Evolutionary conservation across 169 alveolate genomes (phyloP).

Genomic region (Babesia ovata): DNA sequence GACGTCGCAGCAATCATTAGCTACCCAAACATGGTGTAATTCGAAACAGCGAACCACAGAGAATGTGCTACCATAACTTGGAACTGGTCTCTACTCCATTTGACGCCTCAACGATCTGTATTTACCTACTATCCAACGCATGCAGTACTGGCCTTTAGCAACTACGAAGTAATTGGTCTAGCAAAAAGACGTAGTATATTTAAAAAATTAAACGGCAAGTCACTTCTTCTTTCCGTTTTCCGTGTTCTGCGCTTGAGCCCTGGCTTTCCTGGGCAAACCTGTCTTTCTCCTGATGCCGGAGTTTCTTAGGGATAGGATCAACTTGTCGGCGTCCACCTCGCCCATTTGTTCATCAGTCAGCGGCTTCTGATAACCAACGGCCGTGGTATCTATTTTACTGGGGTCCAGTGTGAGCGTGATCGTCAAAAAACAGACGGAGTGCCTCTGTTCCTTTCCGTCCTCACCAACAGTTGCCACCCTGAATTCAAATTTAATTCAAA

Average conservation of each 20-base stretch:
- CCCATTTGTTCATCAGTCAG: constrained; percentile 45
- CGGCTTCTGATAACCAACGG: constrained; percentile 66
- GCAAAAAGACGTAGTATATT: not conserved
- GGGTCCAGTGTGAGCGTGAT: constrained; percentile 59
- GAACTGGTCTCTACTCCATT: too few species aligned
- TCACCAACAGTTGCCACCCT: not conserved
- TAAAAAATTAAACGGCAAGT: constrained; percentile 1
- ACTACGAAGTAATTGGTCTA: too few species aligned
- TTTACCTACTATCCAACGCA: too few species aligned
- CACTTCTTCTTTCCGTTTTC: constrained; percentile 15
- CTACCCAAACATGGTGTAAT: too few species aligned
- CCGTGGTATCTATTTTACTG: constrained; percentile 36
- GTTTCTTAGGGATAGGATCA: constrained; percentile 31
- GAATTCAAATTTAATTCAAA: too few species aligned
- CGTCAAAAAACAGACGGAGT: constrained; percentile 60
- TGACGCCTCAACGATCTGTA: too few species aligned
- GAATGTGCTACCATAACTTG: too few species aligned
- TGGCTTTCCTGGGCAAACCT: constrained; percentile 16
- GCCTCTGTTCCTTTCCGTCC: constrained; percentile 50
- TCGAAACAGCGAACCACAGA: too few species aligned
- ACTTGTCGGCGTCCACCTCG: constrained; percentile 60
- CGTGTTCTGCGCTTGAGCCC: not conserved
- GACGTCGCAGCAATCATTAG: too few species aligned
- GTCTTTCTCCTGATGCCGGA: constrained; percentile 27
- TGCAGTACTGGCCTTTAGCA: too few species aligned